Evolutionary conservation across 176 grass and related monocot genomes (phyloP), one percentile per base, ranked within the genome.

Genomic region (Dendrocalamus sinicus): DNA sequence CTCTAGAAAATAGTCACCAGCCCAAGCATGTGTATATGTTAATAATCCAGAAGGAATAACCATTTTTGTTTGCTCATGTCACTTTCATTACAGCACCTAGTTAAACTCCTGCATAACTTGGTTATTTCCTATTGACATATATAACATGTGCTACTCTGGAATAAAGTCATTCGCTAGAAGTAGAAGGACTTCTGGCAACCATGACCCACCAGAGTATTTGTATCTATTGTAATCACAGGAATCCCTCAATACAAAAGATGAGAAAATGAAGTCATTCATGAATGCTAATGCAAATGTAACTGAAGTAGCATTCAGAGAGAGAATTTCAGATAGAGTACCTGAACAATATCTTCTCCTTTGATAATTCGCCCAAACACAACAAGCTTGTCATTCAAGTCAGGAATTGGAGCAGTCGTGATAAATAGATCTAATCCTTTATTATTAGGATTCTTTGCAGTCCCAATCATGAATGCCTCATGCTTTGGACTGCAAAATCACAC

Each of bases 351-450:
- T 62, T 96, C 78, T 72, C 96, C 96, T 44, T 94, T 88, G 22
- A 94, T 84, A 66, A 99, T 93, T 59, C 90, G 88, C 23, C 96
- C 96, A 88, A 99, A 96, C 61, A 99, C 78, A 89, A 92, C 68
- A 72, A 99, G 84, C 71, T 94, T 96, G 61, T 96, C 96, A 87
- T 88, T 99, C 71, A 99, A 89, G 70, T 99, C 86, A 62, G 96
- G 86, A 88, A 99, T 99, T 40, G 96, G 93, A 72, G 93, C 96
- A 20, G 93, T 99, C 0, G 96, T 99, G 67, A 99, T 99, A 84
- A 99, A 96, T 51, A 99, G 45, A 90, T 99, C 93, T 86, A 99
- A 99, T 83, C 92, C 96, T 94, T 96, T 92, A 76, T 50, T 84
- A 58, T 91, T 89, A 73, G 82, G 81, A 73, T 87, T 91, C 54